A percentile compares a stretch with the other conserved stretches of the same genome.
These are phyloP conservation scores for Amphicarpaea edgeworthii DNA, from an alignment of 306 rosid species.

Conservation along the genomic window DNA sequence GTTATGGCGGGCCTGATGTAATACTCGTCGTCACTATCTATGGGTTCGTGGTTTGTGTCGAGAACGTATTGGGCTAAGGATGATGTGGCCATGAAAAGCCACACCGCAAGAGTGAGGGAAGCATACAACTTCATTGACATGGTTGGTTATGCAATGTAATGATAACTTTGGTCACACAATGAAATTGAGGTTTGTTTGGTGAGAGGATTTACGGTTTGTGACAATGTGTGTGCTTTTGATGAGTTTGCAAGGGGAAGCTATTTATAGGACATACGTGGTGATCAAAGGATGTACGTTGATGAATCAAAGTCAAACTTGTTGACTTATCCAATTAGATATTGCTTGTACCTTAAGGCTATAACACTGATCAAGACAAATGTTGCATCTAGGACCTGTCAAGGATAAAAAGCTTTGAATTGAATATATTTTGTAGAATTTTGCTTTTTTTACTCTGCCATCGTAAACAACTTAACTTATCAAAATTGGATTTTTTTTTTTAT, in stretches of 20 bases:
- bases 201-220: neutral
- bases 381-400: no score
- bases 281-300: neutral
- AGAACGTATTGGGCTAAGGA: conserved; percentile 48
- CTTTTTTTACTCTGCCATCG: no score
- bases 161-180: neutral
- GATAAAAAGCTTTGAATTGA: no score
- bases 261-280: neutral
- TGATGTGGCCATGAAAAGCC: conserved; percentile 50
- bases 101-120: neutral
- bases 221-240: neutral
- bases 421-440: no score
- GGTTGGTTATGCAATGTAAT: neutral
- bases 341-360: conserved; percentile 15
- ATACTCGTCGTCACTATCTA: conserved; percentile 54
- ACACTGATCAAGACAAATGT: neutral
- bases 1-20: conserved; percentile 68
- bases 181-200: neutral
- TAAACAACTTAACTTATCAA: no score
- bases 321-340: neutral
- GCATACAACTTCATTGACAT: conserved; percentile 28
- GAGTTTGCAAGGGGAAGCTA: neutral
- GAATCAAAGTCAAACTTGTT: neutral
- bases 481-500: no score
- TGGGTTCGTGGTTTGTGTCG: conserved; percentile 55